These are phyloP conservation scores for Cladosporium sp. DNA, from an alignment of 2,329 filamentous ascomycete genomes.

Conservation along the genomic window DNA sequence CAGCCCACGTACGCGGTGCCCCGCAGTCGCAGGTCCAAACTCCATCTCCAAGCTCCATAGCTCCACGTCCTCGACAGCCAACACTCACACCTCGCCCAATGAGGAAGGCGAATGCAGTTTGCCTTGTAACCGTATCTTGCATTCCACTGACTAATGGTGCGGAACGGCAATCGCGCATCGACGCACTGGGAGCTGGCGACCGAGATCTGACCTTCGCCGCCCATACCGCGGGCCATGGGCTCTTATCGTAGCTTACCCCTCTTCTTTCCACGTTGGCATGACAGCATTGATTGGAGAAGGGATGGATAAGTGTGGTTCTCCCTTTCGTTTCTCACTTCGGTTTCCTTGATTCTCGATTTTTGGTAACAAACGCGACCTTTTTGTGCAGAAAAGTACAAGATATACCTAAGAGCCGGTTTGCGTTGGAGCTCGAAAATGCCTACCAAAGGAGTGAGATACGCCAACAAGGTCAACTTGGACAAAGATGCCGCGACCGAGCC, in stretches of 20 bases:
- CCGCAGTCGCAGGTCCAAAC: background rate
- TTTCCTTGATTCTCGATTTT: background rate
- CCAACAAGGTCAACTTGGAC: conserved; percentile 65
- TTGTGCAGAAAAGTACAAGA: background rate
- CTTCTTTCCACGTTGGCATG: conserved; percentile 1
- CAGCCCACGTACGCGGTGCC: no score
- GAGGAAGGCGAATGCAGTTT: background rate
- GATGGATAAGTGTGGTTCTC: conserved; percentile 1
- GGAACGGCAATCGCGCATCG: background rate
- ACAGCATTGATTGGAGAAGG: background rate
- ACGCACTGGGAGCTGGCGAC: background rate
- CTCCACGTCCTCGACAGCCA: background rate
- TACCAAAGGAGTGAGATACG: conserved; percentile 58
- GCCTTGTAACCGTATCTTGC: background rate
- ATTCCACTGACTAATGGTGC: background rate
- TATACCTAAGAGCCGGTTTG: no score
- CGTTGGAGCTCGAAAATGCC: conserved; percentile 34
- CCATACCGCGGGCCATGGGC: background rate
- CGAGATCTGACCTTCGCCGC: background rate
- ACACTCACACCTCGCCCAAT: background rate
- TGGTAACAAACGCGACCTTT: background rate
- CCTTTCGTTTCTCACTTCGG: background rate
- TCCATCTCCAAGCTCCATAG: background rate
- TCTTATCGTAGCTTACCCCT: conserved; percentile 10
- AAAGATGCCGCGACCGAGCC: conserved; percentile 65